Evolutionary conservation across 768 basidiomycete genomes (phyloP), one percentile per base, ranked within the genome.

Genomic region (Tephrocybe rancida): DNA sequence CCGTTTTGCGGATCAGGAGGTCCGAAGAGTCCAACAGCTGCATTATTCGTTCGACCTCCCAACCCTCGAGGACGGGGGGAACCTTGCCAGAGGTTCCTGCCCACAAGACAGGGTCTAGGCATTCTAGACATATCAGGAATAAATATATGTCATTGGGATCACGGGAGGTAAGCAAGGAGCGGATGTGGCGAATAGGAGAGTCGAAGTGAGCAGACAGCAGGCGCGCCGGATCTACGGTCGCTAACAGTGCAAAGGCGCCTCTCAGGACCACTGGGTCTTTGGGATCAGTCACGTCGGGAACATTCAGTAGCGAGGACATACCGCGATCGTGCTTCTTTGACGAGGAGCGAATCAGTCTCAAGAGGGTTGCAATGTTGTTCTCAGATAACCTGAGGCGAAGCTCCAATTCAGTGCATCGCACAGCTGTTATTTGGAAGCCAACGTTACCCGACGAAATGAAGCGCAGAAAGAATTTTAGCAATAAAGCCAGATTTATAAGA

Each of bases 31-130:
- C 79, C 24, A 93, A 70, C 14, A 88, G 68, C 54, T 77, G 79
- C 83, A 93, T 88, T 19, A 92, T 73, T 29, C 74, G 73, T 46
- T 86, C 86, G 34, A 93, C 90, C 48, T 92, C 90, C 78, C 80
- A 81, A 49, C 74, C 81, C n/a, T 89, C 85, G 42, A 92, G 67
- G 8, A 83, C 69, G 1, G 84, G 72, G 30, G 79, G 76, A 18
- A 78, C 67, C 5, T 77, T 75, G 3, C 75, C 66, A 6, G 66
- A 70, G 8, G 79, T 83, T 11, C 90, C 91, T 6, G 88, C 86
- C 91, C 91, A 93, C 19, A 83, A 57, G 18, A 64, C 66, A 5
- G 83, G 77, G 58, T 85, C 78, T 11, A 90, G 56, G 35, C 76
- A 82, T 35, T 78, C 73, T 44, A 93, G 64, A 56, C 88, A 90